Conservation (phyloP, 2,329 filamentous ascomycete species). For the Triangularia setosa region DNA sequence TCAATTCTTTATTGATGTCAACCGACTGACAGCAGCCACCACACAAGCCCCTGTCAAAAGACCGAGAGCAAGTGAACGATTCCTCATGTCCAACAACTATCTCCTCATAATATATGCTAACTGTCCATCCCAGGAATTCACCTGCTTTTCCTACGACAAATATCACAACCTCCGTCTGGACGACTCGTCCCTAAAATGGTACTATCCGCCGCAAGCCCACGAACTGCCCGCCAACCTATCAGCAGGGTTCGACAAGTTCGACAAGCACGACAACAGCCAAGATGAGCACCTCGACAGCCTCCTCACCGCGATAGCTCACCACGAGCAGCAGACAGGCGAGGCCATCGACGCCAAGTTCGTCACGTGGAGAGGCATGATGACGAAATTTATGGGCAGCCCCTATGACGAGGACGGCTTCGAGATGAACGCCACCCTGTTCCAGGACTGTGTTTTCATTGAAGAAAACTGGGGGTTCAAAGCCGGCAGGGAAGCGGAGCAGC, state of each 20-base stretch:
- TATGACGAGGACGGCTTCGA: constrained; percentile 89
- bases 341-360: constrained; percentile 74
- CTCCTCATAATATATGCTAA: background rate
- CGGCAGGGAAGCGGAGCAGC: constrained; percentile 57
- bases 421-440: constrained; percentile 90
- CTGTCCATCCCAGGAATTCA: constrained; percentile 60
- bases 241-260: constrained; percentile 75
- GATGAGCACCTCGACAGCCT: constrained; percentile 87
- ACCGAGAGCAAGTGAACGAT: constrained; percentile 55
- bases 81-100: background rate
- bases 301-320: constrained; percentile 67
- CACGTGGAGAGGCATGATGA: constrained; percentile 98
- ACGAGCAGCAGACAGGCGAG: constrained; percentile 65
- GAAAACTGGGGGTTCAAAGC: constrained; percentile 77
- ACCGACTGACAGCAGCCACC: background rate
- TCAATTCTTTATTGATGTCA: background rate
- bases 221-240: constrained; percentile 59
- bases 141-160: constrained; percentile 90
- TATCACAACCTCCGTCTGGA: constrained; percentile 72
- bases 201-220: constrained; percentile 67
- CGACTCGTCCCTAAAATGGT: constrained; percentile 79
- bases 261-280: constrained; percentile 73
- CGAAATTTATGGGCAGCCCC: constrained; percentile 86
- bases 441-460: constrained; percentile 79
- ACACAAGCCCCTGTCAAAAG: constrained; percentile 55